Evolutionary conservation across 2,329 filamentous ascomycete species (phyloP).

Genomic region (Talaromyces verruculosus): DNA sequence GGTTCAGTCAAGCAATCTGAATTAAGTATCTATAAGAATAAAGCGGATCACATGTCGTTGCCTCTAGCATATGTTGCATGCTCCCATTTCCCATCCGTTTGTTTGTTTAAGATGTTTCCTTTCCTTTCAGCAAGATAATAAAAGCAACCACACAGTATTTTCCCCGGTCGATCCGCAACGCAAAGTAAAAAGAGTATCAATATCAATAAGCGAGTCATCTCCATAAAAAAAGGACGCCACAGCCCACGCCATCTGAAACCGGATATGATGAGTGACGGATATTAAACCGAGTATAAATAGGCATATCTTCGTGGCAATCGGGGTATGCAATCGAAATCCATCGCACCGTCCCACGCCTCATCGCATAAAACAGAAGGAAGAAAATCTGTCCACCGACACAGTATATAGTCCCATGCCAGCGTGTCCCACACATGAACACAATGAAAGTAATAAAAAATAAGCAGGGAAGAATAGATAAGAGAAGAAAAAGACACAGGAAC

Average conservation of each 20-base stretch:
- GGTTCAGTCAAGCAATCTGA: constrained; percentile 5
- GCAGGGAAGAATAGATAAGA: constrained; percentile 23
- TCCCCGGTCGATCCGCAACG: constrained; percentile 15
- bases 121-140: constrained; percentile 16
- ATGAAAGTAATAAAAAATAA: constrained; percentile 19
- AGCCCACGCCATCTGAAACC: constrained; percentile 23
- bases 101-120: constrained; percentile 13
- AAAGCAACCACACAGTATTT: constrained; percentile 17
- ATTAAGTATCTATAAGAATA: constrained; percentile 24
- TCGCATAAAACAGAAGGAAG: constrained; percentile 15
- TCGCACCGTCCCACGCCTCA: constrained; percentile 17
- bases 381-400: constrained; percentile 15
- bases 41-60: constrained; percentile 20
- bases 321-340: constrained; percentile 16
- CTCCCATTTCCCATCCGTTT: constrained; percentile 17
- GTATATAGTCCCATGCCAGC: constrained; percentile 29
- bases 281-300: constrained; percentile 23
- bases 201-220: constrained; percentile 13
- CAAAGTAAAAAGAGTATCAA: constrained; percentile 1
- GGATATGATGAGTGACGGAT: constrained; percentile 21
- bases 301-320: constrained; percentile 25
- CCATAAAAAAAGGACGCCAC: constrained; percentile 21
- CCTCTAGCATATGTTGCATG: constrained; percentile 17
- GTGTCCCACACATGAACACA: constrained; percentile 32
- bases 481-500: constrained; percentile 19